Conservation (phyloP, 2,329 filamentous ascomycete species). For the Tolypocladium endophyticum region DNA sequence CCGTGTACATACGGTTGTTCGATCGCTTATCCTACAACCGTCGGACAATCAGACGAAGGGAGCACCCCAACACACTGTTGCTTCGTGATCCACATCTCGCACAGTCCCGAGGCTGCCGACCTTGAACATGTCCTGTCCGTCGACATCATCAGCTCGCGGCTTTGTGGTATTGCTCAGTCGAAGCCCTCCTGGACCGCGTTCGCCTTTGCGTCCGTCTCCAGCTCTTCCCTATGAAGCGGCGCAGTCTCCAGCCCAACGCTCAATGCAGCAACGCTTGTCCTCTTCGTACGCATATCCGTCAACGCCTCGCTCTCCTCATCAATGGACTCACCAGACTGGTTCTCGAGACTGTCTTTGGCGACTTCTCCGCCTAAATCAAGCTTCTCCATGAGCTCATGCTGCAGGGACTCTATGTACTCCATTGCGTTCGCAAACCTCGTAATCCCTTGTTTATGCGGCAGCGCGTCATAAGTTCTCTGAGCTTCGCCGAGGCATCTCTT, state of each 20-base stretch:
- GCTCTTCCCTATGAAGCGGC: constrained; percentile 26
- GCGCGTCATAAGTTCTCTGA: constrained; percentile 38
- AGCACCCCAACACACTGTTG: neutral
- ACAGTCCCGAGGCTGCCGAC: neutral
- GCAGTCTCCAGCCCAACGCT: constrained; percentile 39
- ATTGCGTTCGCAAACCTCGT: constrained; percentile 39
- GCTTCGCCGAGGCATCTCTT: constrained; percentile 68
- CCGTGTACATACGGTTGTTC: too few relatives aligned
- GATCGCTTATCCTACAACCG: neutral
- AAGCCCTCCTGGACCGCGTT: constrained; percentile 26
- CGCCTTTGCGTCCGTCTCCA: constrained; percentile 10
- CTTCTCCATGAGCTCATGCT: constrained; percentile 37
- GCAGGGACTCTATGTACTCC: constrained; percentile 40
- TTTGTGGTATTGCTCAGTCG: constrained; percentile 22
- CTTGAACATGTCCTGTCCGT: neutral
- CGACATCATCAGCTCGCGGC: neutral
- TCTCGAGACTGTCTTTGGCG: constrained; percentile 25
- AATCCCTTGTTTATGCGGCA: constrained; percentile 40
- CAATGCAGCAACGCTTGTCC: constrained; percentile 43
- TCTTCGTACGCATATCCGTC: constrained; percentile 36
- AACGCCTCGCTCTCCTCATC: constrained; percentile 48
- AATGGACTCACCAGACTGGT: constrained; percentile 31
- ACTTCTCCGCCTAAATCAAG: constrained; percentile 26
- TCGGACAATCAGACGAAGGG: neutral
- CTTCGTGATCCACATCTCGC: neutral